These are phyloP conservation scores for Lablab purpureus DNA, from an alignment of 306 rosid genomes.

Conservation along the genomic window DNA sequence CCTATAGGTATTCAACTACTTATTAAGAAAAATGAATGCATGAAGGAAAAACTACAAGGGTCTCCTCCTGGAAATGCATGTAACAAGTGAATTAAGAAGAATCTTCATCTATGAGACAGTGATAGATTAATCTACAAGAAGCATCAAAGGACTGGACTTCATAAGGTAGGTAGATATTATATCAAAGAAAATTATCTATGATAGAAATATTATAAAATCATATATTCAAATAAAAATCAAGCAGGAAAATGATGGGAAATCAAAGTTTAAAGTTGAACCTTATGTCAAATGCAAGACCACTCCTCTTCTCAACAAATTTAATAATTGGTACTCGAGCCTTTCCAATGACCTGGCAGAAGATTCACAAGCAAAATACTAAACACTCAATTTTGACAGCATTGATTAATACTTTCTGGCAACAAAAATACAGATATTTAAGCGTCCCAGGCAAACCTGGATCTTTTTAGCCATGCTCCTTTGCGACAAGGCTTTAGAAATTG, in stretches of 20 bases:
- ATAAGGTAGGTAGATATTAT: constrained; percentile 19
- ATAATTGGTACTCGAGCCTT: constrained; percentile 97
- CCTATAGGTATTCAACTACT: background rate
- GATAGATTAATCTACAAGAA: background rate
- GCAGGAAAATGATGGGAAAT: background rate
- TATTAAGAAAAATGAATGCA: constrained; percentile 16
- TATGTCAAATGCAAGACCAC: constrained; percentile 86
- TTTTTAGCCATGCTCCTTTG: constrained; percentile 83
- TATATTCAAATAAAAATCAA: background rate
- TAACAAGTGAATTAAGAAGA: background rate
- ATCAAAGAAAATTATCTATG: background rate
- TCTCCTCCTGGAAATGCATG: constrained; percentile 18
- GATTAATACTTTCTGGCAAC: constrained; percentile 1
- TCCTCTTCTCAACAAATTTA: constrained; percentile 84
- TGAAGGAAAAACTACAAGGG: background rate
- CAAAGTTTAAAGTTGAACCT: constrained; percentile 57
- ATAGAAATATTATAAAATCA: background rate
- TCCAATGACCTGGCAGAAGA: constrained; percentile 77
- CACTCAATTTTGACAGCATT: background rate
- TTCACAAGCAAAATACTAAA: constrained; percentile 37
- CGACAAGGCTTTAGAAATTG: constrained; percentile 92
- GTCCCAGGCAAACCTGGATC: constrained; percentile 67
- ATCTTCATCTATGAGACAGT: background rate
- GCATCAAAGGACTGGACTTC: background rate
- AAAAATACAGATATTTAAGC: constrained; percentile 22